phyloP scores from a whole-genome alignment of 2,329 filamentous ascomycete genomes.

The Thielaviopsis punctulata region DNA sequence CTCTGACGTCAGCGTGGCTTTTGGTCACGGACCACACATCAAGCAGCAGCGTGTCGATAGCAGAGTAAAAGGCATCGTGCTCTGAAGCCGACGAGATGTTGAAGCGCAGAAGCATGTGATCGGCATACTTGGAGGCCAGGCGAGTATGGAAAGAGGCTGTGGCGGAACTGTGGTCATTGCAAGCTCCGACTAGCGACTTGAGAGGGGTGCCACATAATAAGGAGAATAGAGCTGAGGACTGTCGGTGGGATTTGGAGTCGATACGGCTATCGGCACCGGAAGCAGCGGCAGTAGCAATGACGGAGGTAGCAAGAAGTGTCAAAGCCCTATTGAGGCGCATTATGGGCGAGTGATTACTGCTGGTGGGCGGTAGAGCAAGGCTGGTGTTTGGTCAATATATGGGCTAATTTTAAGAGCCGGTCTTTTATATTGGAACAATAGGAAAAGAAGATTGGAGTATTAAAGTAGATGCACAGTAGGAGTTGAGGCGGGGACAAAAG shows the following conservation, averaged over 20 bases:
- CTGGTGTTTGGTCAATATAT: too few relatives aligned
- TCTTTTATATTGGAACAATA: too few relatives aligned
- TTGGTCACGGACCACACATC: constrained; percentile 80
- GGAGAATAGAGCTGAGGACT: background rate
- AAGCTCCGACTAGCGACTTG: background rate
- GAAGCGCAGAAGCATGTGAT: constrained; percentile 81
- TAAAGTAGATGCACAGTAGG: too few relatives aligned
- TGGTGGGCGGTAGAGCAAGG: background rate
- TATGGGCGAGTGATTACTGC: background rate
- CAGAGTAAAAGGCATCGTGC: constrained; percentile 52
- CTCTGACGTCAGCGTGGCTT: constrained; percentile 68
- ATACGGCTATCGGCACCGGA: background rate
- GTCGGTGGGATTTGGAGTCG: background rate
- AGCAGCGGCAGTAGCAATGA: background rate
- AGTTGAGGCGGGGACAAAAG: too few relatives aligned
- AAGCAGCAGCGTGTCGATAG: constrained; percentile 57
- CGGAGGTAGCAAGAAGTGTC: background rate
- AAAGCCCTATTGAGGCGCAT: background rate
- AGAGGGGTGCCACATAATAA: background rate
- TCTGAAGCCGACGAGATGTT: constrained; percentile 54
- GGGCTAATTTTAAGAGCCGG: too few relatives aligned
- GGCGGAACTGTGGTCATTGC: background rate
- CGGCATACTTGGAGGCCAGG: constrained; percentile 37
- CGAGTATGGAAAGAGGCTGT: background rate
- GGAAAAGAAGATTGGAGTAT: too few relatives aligned